A percentile compares a stretch with the other conserved stretches of the same genome.
These are phyloP conservation scores for Teratosphaeria nubilosa DNA, from an alignment of 2,329 filamentous ascomycete species.

Conservation along the genomic window DNA sequence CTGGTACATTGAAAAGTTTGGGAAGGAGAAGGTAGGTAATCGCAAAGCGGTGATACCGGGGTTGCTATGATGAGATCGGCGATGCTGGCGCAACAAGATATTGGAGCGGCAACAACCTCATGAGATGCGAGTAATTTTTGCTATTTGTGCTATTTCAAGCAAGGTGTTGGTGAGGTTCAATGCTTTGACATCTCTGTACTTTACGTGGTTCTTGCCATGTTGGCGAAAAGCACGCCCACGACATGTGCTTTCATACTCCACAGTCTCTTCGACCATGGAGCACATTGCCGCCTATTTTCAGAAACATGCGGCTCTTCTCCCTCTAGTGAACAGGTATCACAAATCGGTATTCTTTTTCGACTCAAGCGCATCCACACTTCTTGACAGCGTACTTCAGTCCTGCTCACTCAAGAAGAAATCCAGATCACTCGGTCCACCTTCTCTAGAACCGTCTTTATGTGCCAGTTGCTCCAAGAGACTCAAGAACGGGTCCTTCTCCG, in stretches of 20 bases:
- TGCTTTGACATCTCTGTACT: neutral
- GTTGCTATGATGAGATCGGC: conserved; percentile 30
- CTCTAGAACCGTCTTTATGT: conserved; percentile 61
- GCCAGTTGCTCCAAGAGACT: conserved; percentile 71
- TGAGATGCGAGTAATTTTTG: no score
- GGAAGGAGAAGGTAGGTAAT: conserved; percentile 64
- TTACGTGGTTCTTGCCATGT: neutral
- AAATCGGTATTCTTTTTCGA: no score
- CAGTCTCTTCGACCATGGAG: neutral
- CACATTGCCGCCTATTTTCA: neutral
- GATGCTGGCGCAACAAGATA: neutral
- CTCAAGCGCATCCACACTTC: no score
- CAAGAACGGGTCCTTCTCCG: conserved; percentile 65
- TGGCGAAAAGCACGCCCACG: neutral
- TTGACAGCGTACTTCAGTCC: conserved; percentile 1
- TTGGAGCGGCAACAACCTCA: neutral
- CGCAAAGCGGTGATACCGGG: conserved; percentile 65
- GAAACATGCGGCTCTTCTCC: no score
- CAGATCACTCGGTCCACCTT: conserved; percentile 59
- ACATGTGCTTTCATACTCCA: neutral
- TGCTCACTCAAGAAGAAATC: conserved; percentile 57
- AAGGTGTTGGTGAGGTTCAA: neutral
- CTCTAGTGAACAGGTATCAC: no score
- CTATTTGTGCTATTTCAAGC: neutral
- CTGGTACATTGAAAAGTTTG: conserved; percentile 88